A percentile compares a stretch with the other conserved stretches of the same genome.
phyloP scores from a whole-genome alignment of 2,329 filamentous ascomycete species.

The Verticillium isaacii region DNA sequence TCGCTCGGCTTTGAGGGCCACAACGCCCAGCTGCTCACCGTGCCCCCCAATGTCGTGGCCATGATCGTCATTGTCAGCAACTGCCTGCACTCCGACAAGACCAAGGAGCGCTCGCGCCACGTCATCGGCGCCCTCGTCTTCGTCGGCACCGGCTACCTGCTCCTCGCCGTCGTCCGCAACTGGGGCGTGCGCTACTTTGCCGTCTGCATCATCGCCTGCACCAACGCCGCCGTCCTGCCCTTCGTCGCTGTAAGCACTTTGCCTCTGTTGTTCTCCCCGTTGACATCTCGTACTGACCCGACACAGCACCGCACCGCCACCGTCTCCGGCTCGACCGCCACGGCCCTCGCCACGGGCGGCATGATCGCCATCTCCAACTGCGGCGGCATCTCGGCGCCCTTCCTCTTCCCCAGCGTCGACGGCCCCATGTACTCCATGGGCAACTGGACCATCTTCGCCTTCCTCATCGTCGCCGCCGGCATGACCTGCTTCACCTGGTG shows the following conservation, averaged over 20 bases:
- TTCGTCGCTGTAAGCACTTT: conserved; percentile 18
- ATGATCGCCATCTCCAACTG: conserved; percentile 29
- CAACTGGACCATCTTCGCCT: conserved; percentile 27
- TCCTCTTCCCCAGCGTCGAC: conserved; percentile 24
- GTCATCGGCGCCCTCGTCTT: conserved; percentile 21
- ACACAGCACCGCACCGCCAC: conserved; percentile 23
- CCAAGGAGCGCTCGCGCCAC: conserved; percentile 24
- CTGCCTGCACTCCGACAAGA: conserved; percentile 24
- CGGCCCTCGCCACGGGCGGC: conserved; percentile 25
- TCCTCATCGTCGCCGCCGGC: conserved; percentile 18
- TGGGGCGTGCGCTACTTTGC: conserved; percentile 25
- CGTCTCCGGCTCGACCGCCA: conserved; percentile 24
- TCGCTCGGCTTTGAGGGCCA: conserved; percentile 26
- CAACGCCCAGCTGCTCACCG: conserved; percentile 28
- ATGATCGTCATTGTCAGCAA: conserved; percentile 26
- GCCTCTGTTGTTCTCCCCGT: conserved; percentile 15
- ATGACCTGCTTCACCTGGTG: conserved; percentile 24
- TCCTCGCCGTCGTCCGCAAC: conserved; percentile 22
- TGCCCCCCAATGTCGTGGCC: conserved; percentile 30
- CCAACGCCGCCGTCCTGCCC: conserved; percentile 24
- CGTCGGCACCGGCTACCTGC: conserved; percentile 21
- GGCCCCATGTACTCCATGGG: conserved; percentile 26
- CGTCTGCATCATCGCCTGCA: conserved; percentile 26
- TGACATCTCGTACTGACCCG: conserved; percentile 9
- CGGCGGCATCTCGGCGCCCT: conserved; percentile 27